A percentile compares a stretch with the other conserved stretches of the same genome.
phyloP scores from a whole-genome alignment of 495 filamentous ascomycete genomes.

The Penicillium steckii region DNA sequence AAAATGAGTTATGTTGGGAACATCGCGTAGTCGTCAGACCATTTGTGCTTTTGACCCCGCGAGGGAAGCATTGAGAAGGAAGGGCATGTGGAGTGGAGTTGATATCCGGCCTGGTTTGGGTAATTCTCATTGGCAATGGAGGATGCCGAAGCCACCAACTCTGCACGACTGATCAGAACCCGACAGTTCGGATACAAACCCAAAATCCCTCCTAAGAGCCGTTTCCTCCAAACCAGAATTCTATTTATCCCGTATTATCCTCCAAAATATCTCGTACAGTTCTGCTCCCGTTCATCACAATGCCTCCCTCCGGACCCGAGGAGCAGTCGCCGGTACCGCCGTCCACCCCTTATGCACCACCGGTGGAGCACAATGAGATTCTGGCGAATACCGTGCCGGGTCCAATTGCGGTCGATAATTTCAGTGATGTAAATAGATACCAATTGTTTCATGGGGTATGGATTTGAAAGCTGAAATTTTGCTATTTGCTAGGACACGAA shows the following conservation, averaged over 20 bases:
- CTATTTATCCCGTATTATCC: not conserved
- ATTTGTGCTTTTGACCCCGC: too few species aligned
- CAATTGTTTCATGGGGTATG: not conserved
- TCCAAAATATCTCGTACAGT: not conserved
- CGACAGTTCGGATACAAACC: slow-evolving; percentile 16
- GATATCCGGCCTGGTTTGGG: not conserved
- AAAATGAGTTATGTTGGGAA: too few species aligned
- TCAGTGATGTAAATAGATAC: slow-evolving; percentile 10
- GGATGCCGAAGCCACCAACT: not conserved
- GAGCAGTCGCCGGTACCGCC: too few species aligned
- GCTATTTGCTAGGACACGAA: slow-evolving; percentile 14
- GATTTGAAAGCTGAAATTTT: not conserved
- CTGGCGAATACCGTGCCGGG: slow-evolving; percentile 4
- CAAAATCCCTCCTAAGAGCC: not conserved
- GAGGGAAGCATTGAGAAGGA: too few species aligned
- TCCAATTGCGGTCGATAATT: slow-evolving; percentile 17
- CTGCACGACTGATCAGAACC: slow-evolving; percentile 12
- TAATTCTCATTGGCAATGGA: slow-evolving; percentile 4
- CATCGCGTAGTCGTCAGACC: too few species aligned
- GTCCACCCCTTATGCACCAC: not conserved
- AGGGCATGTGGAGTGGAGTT: slow-evolving; percentile 6
- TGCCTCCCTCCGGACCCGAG: slow-evolving; percentile 2
- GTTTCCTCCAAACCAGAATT: not conserved
- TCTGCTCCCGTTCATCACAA: not conserved
- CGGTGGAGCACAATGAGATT: not conserved